Conservation (phyloP, 805 yeast genomes). For the Diddensiella santjacobensis region DNA sequence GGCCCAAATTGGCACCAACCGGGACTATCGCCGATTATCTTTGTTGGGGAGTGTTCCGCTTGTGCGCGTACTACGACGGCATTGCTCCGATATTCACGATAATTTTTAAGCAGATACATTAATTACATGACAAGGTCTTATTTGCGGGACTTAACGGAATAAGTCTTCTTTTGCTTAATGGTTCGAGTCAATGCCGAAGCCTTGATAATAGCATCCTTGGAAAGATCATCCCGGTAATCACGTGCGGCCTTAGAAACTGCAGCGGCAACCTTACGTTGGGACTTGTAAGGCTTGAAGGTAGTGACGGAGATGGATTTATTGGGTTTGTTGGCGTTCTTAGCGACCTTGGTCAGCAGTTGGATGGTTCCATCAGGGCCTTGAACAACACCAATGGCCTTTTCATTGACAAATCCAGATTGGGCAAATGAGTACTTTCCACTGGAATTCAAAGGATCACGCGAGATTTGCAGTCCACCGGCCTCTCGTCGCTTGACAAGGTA, state of each 20-base stretch:
- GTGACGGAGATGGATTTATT: slow-evolving; percentile 38
- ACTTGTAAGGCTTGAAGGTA: slow-evolving; percentile 42
- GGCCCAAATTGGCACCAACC: no score
- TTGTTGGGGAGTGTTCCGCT: no score
- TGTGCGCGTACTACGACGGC: no score
- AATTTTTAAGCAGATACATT: slow-evolving; percentile 5
- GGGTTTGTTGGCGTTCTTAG: slow-evolving; percentile 47
- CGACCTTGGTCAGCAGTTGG: slow-evolving; percentile 41
- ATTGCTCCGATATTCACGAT: no score
- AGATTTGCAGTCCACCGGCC: slow-evolving; percentile 40
- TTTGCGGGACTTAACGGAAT: slow-evolving; percentile 25
- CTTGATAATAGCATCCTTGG: slow-evolving; percentile 47
- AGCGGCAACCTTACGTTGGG: slow-evolving; percentile 42
- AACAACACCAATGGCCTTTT: slow-evolving; percentile 46
- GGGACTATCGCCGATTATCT: no score
- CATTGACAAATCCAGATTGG: slow-evolving; percentile 48
- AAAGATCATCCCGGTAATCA: slow-evolving; percentile 48
- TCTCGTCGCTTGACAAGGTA: slow-evolving; percentile 46
- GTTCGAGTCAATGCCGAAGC: slow-evolving; percentile 43
- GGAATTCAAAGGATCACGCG: slow-evolving; percentile 50
- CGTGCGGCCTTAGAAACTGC: slow-evolving; percentile 44
- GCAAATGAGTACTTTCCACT: slow-evolving; percentile 44
- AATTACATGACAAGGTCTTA: background rate
- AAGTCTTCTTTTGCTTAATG: slow-evolving; percentile 38
- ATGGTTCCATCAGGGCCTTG: slow-evolving; percentile 37